Evolutionary conservation across 176 grass and related monocot genomes (phyloP).

Genomic region (Phoenix roebelenii): DNA sequence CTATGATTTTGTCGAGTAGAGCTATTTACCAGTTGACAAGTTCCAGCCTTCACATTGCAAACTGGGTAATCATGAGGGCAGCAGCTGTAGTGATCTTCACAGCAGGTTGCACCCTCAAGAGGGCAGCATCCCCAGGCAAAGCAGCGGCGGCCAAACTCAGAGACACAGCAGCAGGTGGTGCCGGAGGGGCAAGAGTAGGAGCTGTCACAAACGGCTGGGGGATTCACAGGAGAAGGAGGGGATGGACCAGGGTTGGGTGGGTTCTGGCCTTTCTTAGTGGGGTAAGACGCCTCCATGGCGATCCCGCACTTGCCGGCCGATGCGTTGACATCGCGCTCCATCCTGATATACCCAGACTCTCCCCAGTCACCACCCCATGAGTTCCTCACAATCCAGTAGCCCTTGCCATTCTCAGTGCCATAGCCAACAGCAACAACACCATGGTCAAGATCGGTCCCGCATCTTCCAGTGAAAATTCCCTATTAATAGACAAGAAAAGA

Average conservation of each 20-base stretch:
- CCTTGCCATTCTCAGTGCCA: constrained; percentile 57
- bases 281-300: constrained; percentile 75
- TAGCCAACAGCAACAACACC: constrained; percentile 75
- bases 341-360: constrained; percentile 67
- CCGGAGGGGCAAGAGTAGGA: constrained; percentile 30
- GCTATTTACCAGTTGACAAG: constrained; percentile 50
- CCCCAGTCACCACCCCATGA: constrained; percentile 83
- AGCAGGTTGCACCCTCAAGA: constrained; percentile 53
- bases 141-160: constrained; percentile 41
- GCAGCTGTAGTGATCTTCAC: constrained; percentile 72
- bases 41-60: constrained; percentile 49
- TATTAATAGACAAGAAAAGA: constrained; percentile 9
- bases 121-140: constrained; percentile 87
- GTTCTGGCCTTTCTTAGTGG: constrained; percentile 58
- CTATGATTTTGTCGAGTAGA: no score
- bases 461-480: constrained; percentile 74
- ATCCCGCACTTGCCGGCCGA: constrained; percentile 76
- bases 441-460: constrained; percentile 61
- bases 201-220: constrained; percentile 25
- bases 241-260: constrained; percentile 48
- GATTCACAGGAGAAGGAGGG: constrained; percentile 39
- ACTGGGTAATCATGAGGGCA: constrained; percentile 69
- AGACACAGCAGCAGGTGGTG: constrained; percentile 84
- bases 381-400: constrained; percentile 95
- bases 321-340: constrained; percentile 52